phyloP scores from a whole-genome alignment of 1,284 basidiomycete genomes.

The Termitomyces sp. region DNA sequence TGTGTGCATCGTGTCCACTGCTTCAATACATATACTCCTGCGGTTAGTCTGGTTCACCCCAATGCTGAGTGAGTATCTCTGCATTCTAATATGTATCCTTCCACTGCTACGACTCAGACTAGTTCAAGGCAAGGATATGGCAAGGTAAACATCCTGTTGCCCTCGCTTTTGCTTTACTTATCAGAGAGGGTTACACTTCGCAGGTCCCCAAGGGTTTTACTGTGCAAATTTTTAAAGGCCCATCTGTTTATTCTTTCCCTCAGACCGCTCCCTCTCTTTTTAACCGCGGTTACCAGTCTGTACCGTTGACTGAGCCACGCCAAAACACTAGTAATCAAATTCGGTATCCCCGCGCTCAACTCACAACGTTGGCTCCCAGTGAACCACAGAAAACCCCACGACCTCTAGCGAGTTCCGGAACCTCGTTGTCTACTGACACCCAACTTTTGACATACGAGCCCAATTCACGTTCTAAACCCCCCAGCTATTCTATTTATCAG shows the following conservation, averaged over 20 bases:
- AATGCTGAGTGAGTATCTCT: slow-evolving; percentile 26
- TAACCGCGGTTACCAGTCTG: slow-evolving; percentile 36
- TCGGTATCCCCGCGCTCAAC: slow-evolving; percentile 26
- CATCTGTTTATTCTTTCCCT: slow-evolving; percentile 33
- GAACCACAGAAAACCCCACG: slow-evolving; percentile 16
- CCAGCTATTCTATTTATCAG: slow-evolving; percentile 40
- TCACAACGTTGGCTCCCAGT: slow-evolving; percentile 11
- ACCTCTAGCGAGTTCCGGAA: slow-evolving; percentile 10
- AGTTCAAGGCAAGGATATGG: slow-evolving; percentile 18
- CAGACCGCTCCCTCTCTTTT: slow-evolving; percentile 35
- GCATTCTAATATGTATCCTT: slow-evolving; percentile 27
- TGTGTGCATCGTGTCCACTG: slow-evolving; percentile 25
- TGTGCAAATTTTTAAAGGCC: slow-evolving; percentile 47
- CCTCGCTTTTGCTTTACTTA: slow-evolving; percentile 1
- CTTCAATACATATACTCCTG: slow-evolving; percentile 22
- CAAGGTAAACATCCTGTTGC: slow-evolving; percentile 15
- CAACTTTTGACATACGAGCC: slow-evolving; percentile 14
- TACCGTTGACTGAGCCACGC: slow-evolving; percentile 22
- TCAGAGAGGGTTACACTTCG: slow-evolving; percentile 18
- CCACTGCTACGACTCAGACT: slow-evolving; percentile 22
- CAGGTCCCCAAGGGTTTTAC: slow-evolving; percentile 42
- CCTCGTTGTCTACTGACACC: slow-evolving; percentile 4
- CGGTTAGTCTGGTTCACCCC: slow-evolving; percentile 11
- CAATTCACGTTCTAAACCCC: slow-evolving; percentile 16
- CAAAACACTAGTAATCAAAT: slow-evolving; percentile 19